A percentile compares a stretch with the other conserved stretches of the same genome.
Evolutionary conservation across 2,329 filamentous ascomycete genomes (phyloP).

Genomic region (Eutypa lata): DNA sequence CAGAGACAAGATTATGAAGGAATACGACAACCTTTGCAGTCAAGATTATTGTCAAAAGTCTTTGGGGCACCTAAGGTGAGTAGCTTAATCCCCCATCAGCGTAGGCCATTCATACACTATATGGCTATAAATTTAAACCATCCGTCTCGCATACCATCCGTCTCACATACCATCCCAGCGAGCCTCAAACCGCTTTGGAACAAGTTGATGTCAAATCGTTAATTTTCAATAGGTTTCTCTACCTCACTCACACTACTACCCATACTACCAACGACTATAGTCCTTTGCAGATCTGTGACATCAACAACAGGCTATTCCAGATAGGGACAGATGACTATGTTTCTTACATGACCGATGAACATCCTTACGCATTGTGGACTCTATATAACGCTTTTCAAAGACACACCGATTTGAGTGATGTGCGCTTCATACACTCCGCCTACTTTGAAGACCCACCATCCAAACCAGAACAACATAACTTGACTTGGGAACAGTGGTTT

Average conservation of each 20-base stretch:
- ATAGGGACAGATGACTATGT: neutral
- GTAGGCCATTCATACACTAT: too few species aligned
- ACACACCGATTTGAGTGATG: neutral
- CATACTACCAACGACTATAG: neutral
- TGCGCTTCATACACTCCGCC: neutral
- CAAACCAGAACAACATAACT: neutral
- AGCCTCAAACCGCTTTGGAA: too few species aligned
- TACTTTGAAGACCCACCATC: neutral
- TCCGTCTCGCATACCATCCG: too few species aligned
- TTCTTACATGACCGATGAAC: neutral
- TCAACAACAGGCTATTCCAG: accelerated
- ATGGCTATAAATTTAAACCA: too few species aligned
- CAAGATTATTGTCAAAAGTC: too few species aligned
- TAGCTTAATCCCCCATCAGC: neutral
- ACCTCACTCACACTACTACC: neutral
- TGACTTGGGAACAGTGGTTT: neutral
- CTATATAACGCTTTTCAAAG: neutral
- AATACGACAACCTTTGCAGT: neutral
- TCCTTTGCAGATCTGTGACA: neutral
- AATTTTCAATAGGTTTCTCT: neutral
- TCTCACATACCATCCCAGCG: too few species aligned
- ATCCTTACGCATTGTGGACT: neutral
- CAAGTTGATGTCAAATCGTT: neutral
- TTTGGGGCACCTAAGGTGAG: neutral
- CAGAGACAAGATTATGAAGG: neutral